These are phyloP conservation scores for Cryptococcus amylolentus DNA, from an alignment of 1,284 basidiomycete species.

Conservation along the genomic window DNA sequence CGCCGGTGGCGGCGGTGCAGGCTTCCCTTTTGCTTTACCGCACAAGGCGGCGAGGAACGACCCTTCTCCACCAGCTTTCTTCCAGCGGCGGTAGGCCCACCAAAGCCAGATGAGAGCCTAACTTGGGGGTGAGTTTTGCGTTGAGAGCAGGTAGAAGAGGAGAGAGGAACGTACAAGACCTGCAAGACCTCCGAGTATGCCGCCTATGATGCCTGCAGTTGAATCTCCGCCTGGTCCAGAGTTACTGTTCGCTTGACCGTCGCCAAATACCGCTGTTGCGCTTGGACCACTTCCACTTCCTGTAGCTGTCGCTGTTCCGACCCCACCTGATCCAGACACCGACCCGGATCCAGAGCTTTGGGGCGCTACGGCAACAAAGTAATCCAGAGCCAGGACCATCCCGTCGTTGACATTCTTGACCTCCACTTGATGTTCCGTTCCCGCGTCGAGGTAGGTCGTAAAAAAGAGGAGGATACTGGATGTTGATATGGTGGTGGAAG, in stretches of 20 bases:
- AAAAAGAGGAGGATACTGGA: slow-evolving; percentile 30
- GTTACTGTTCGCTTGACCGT: neutral
- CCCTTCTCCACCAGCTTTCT: no score
- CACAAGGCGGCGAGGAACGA: no score
- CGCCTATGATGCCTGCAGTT: slow-evolving; percentile 21
- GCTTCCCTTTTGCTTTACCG: no score
- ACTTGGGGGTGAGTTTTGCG: neutral
- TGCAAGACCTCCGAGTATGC: slow-evolving; percentile 23
- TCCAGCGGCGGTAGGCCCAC: neutral
- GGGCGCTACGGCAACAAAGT: slow-evolving; percentile 19
- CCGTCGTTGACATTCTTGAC: slow-evolving; percentile 28
- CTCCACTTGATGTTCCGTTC: slow-evolving; percentile 11
- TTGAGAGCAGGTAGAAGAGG: neutral
- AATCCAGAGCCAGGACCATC: slow-evolving; percentile 28
- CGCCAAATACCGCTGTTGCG: slow-evolving; percentile 10
- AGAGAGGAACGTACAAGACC: slow-evolving; percentile 16
- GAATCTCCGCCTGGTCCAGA: slow-evolving; percentile 3
- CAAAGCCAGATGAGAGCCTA: neutral
- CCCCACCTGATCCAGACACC: neutral
- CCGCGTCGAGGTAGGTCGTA: slow-evolving; percentile 12
- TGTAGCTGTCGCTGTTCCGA: neutral
- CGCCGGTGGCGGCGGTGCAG: slow-evolving; percentile 4
- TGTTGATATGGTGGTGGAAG: slow-evolving; percentile 20
- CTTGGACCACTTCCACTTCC: neutral
- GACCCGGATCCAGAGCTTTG: neutral